Conservation (phyloP, 2,329 filamentous ascomycete genomes). For the Thielaviopsis punctulata region DNA sequence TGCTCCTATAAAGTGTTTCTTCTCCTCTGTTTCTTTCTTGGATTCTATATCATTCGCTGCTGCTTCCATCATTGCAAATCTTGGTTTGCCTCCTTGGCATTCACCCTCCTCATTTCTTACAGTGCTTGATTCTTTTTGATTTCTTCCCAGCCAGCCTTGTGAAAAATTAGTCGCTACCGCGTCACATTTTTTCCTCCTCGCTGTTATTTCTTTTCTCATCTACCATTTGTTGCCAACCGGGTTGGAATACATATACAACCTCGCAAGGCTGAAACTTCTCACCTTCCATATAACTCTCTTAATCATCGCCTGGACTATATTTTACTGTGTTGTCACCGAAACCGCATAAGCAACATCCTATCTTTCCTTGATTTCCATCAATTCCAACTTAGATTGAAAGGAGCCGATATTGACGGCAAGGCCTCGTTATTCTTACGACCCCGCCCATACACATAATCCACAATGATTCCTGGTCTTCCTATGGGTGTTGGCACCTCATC, state of each 20-base stretch:
- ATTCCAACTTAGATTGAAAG: too few species aligned
- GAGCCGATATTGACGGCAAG: too few species aligned
- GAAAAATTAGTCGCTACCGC: background rate
- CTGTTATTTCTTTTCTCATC: background rate
- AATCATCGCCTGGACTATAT: too few species aligned
- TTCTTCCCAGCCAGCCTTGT: background rate
- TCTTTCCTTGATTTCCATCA: too few species aligned
- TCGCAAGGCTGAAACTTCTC: background rate
- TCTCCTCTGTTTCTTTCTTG: background rate
- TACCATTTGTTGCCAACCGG: too few species aligned
- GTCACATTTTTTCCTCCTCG: background rate
- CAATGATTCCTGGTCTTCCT: slow-evolving; percentile 16
- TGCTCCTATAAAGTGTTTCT: too few species aligned
- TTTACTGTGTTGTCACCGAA: too few species aligned
- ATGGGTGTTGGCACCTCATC: slow-evolving; percentile 6
- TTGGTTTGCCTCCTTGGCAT: too few species aligned
- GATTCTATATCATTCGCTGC: background rate
- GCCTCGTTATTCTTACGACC: background rate
- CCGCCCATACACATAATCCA: background rate
- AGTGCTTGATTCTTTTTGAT: background rate
- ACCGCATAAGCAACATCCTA: too few species aligned
- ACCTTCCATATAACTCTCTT: too few species aligned
- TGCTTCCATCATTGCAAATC: background rate
- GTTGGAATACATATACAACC: too few species aligned
- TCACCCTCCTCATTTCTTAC: background rate